Base-by-base conservation (phyloP, 2,329 filamentous ascomycete species). In the Phaeosphaeriaceae sp. region DNA sequence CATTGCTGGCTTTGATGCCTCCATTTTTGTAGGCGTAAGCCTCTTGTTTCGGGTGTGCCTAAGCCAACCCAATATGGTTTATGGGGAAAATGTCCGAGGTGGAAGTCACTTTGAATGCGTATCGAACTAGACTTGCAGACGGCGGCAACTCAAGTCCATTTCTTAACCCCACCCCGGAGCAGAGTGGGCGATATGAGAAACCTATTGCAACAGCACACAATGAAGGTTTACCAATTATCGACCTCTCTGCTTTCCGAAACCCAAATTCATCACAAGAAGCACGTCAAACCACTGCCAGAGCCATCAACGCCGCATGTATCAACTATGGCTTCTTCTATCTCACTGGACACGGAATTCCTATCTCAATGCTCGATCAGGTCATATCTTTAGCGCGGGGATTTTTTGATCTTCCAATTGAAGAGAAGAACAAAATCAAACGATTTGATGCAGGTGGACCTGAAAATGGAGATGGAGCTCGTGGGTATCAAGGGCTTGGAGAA, bases 251-350 rank as follows among this genome's bases (percentile, higher is more conserved):
- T 4, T 77, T 73, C 51, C 56, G 76, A 11, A 41, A 61, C 20
- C 45, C 68, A 0, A 3, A 23, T 3, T 58, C 63, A 1, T 28
- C 64, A 3, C n/a, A 41, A 1, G 30, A 56, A 16, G 42, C 60
- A 8, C 61, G 63, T 43, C 23, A 57, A 21, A 53, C 62, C 38
- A 71, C 64, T 9, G 63, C 72, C 2, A 43, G 54, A 6, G 66
- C 72, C 26, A 68, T 75, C 33, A 65, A 70, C 42, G 34, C 50
- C 17, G 75, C 75, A 3, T 77, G 74, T 57, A 54, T 56, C 13
- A 57, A 67, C 36, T 74, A 73, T 43, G 75, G 75, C 46, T 77
- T 77, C 63, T 76, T 78, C 60, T 76, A 77, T 52, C 69, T 77
- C 2, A 73, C 63, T 28, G 71, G 71, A 4, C 75, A 77, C 54